Evolutionary conservation across 768 basidiomycete genomes (phyloP).

Genomic region (Agaricus sinodeliciosus): DNA sequence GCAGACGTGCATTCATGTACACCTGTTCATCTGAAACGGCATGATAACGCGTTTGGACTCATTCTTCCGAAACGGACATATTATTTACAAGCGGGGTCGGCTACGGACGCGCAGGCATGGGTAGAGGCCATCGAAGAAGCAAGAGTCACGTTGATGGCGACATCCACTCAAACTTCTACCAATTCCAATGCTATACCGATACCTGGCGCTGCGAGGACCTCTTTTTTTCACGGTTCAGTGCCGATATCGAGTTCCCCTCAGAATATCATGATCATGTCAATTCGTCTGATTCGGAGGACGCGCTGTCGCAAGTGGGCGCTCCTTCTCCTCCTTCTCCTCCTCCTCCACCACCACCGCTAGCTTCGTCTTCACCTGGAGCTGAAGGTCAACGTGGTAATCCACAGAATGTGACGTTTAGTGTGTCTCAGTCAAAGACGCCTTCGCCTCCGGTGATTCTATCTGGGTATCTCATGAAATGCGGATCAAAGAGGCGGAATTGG

Average conservation of each 20-base stretch:
- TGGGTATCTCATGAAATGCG: constrained; percentile 96
- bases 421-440: constrained; percentile 23
- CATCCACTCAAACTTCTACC: constrained; percentile 56
- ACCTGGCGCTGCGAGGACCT: constrained; percentile 8
- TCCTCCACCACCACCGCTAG: neutral
- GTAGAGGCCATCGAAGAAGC: constrained; percentile 76
- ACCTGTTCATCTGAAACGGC: constrained; percentile 81
- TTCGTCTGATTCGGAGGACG: constrained; percentile 78
- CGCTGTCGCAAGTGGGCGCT: constrained; percentile 11
- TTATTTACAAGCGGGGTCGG: constrained; percentile 76
- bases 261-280: constrained; percentile 42
- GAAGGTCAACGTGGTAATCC: neutral
- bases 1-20: constrained; percentile 88
- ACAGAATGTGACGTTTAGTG: constrained; percentile 10
- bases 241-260: constrained; percentile 38
- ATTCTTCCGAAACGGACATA: constrained; percentile 88
- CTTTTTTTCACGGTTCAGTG: constrained; percentile 22
- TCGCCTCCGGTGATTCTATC: constrained; percentile 51
- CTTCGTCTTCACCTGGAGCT: neutral
- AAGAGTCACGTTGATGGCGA: constrained; percentile 54
- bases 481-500: constrained; percentile 90
- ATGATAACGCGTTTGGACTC: constrained; percentile 84
- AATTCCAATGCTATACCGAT: constrained; percentile 40
- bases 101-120: constrained; percentile 77
- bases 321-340: neutral